Evolutionary conservation across 169 alveolate species (phyloP).

Genomic region (Eimeria maxima): DNA sequence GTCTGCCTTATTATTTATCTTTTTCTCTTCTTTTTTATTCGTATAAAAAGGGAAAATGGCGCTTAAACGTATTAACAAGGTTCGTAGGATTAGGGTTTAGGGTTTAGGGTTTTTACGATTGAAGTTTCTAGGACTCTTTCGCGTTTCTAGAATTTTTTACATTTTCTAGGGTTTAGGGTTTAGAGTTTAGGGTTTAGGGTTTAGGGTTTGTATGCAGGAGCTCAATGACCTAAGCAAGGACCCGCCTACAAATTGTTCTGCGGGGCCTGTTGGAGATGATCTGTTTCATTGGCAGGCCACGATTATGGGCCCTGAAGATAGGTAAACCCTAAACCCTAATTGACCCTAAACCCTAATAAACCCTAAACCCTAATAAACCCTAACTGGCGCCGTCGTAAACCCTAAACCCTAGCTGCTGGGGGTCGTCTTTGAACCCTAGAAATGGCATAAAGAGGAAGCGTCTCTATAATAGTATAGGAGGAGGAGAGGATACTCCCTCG

Average conservation of each 20-base stretch:
- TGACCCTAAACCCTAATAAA: background rate
- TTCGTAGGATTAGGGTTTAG: conserved; percentile 10
- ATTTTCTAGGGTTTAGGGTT: background rate
- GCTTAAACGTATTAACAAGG: conserved; percentile 95
- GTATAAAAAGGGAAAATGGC: conserved; percentile 89
- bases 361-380: conserved; percentile 12
- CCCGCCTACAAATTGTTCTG: conserved; percentile 99
- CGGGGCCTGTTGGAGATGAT: conserved; percentile 99
- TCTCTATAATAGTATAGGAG: too few relatives aligned
- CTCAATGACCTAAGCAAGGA: conserved; percentile 97
- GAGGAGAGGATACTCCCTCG: too few relatives aligned
- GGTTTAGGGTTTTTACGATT: too few relatives aligned
- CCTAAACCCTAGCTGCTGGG: background rate
- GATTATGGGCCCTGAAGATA: conserved; percentile 99
- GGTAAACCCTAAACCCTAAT: conserved; percentile 85
- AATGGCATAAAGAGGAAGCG: too few relatives aligned
- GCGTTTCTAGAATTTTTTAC: background rate
- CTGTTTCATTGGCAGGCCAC: conserved; percentile 99
- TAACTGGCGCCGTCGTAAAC: background rate
- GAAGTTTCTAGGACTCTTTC: background rate
- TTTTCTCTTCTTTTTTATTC: background rate
- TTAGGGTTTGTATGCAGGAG: conserved; percentile 91
- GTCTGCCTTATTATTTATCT: background rate
- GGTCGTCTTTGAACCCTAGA: background rate
- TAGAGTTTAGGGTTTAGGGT: background rate